Evolutionary conservation across 345 rosid genomes (phyloP).

Genomic region (Citropsis articulata): DNA sequence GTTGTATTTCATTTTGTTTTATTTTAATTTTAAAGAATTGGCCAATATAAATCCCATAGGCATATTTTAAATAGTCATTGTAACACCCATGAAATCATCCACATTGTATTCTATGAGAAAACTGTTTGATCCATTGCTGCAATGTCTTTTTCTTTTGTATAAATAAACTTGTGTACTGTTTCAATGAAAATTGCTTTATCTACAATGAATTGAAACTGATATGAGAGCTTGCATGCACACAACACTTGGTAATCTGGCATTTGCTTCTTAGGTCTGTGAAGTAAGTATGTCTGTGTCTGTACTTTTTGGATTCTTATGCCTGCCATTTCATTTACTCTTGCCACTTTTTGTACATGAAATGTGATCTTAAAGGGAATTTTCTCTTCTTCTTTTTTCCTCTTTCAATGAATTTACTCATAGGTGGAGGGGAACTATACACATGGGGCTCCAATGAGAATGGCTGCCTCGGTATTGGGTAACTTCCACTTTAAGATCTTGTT

Average conservation of each 20-base stretch:
- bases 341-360: background rate
- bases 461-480: constrained; percentile 88
- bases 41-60: background rate
- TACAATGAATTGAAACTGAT: background rate
- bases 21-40: background rate
- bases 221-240: background rate
- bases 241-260: background rate
- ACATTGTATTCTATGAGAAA: background rate
- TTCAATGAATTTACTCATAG: constrained; percentile 25
- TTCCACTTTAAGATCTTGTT: constrained; percentile 13
- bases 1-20: background rate
- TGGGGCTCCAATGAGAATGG: constrained; percentile 98
- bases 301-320: background rate
- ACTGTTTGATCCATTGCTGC: background rate
- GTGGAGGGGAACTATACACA: constrained; percentile 73
- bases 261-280: background rate
- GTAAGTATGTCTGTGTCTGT: too few species aligned
- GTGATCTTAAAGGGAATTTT: background rate
- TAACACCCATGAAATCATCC: background rate
- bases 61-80: background rate
- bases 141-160: background rate
- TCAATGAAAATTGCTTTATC: background rate
- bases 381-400: background rate
- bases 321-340: background rate
- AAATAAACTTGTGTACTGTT: background rate